Evolutionary conservation across 345 rosid genomes (phyloP), one percentile per base, ranked within the genome.

Genomic region (Citrus medica): DNA sequence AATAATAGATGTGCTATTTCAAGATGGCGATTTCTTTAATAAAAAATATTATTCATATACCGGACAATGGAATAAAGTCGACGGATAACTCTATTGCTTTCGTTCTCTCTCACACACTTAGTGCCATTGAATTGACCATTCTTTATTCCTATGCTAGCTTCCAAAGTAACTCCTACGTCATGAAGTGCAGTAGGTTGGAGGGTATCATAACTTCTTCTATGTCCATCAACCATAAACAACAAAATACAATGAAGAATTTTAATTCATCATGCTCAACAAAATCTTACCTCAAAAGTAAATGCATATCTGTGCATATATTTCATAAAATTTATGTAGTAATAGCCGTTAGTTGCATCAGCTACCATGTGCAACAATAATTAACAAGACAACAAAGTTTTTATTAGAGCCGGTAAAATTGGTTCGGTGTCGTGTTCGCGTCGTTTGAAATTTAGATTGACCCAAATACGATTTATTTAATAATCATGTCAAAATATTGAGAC

Each of bases 281-380:
- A n/a, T 65, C 63, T 66, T 51, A 32, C 71, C 32, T 66, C 72
- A n/a, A 76, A 35, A 66, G 78, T 65, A 32, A 62, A 75, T 75
- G 61, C 71, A 16, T 22, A 22, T 75, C 71, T 64, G 38, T 65
- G 22, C 51, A 12, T 64, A 64, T 64, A 33, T 75, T 75, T 13
- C 22, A 40, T 40, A 19, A 32, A 21, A 61, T 64, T 51, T 65
- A 64, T 51, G 32, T 28, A 46, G 9, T 13, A 48, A 30, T 21
- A 71, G 48, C 30, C 24, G 22, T 46, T 62, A 25, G 51, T 62
- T 33, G 6, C 53, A 7, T 38, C 67, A 35, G 27, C 27, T 22
- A 5, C 5, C 66, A 33, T 22, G 65, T 33, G 32, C 25, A 56
- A 12, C 22, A 21, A 9, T 71, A 32, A 21, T 16, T 56, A 5